These are phyloP conservation scores for Aspergillus sp. DNA, from an alignment of 2,329 filamentous ascomycete species.

Conservation along the genomic window DNA sequence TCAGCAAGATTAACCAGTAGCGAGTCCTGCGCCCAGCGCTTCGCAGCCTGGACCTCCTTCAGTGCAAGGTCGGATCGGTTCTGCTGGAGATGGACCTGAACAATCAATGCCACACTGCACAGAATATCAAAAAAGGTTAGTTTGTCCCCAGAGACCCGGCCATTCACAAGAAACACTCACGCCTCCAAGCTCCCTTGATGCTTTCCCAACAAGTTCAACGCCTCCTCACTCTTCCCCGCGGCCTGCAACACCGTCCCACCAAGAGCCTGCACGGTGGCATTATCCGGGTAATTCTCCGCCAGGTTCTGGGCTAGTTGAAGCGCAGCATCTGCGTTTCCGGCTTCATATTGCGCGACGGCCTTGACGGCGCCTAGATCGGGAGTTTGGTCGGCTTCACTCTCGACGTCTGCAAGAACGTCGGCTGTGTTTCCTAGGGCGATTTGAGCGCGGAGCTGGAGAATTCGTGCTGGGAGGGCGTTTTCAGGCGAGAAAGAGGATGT, in stretches of 20 bases:
- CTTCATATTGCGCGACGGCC: constrained; percentile 67
- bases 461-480: constrained; percentile 72
- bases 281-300: constrained; percentile 66
- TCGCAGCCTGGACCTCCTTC: constrained; percentile 83
- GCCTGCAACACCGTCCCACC: constrained; percentile 79
- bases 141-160: not conserved
- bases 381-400: constrained; percentile 59
- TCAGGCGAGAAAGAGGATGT: constrained; percentile 73
- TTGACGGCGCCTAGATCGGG: constrained; percentile 76
- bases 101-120: constrained; percentile 73
- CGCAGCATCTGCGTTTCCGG: constrained; percentile 63
- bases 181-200: constrained; percentile 80
- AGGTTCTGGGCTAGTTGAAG: constrained; percentile 66
- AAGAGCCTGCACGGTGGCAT: constrained; percentile 76
- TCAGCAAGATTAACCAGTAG: constrained; percentile 91
- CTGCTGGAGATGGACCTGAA: constrained; percentile 88
- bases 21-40: constrained; percentile 93
- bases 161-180: constrained; percentile 50
- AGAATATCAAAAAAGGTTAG: constrained; percentile 9
- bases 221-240: constrained; percentile 80
- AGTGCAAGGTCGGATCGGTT: constrained; percentile 87
- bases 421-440: constrained; percentile 78
- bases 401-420: constrained; percentile 67
- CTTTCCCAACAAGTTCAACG: constrained; percentile 72
- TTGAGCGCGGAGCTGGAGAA: constrained; percentile 78